Evolutionary conservation across 75 land plant species (phyloP), one percentile per base, ranked within the genome.

Genomic region (Pinus taeda): DNA sequence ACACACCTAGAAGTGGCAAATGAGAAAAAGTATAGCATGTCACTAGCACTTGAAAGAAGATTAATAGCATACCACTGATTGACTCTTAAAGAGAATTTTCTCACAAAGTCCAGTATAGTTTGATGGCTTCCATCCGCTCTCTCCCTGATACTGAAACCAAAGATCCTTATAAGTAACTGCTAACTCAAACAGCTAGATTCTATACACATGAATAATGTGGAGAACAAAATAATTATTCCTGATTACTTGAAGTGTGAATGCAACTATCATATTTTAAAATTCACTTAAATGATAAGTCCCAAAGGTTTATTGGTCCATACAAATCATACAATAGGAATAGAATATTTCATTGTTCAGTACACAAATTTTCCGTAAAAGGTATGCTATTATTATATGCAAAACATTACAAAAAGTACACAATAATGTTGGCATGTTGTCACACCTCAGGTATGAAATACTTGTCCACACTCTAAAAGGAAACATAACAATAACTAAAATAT

Each of bases 31-130:
- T 45, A 45, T 8, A 49, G 22, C 55, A 24, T 24, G 42, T 73
- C 58, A 56, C 39, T 45, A 73, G 17, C 30, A 73, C 56, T 15
- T 15, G 14, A 73, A 13, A 13, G 55, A 15, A 57, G 6, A 55
- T 42, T 78, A 20, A 33, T 22, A 13, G 66, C 92, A 75, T 93
- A 97, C 99, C 87, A 97, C 87, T 63, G 98, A 86, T 76, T 97
- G 99, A 77, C 98, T 95, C 76, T 93, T 97, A 53, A 81, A 78
- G 26, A 97, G 85, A 20, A 97, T 76, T 89, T 93, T 92, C 77
- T 97, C 99, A 77, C 96, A 91, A 8, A 97, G 75, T 57, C 98
- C 99, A 69, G 92, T 78, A 75, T 97, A 90, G 72, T 82, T 90
- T 72, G 83, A 83, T 26, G 94, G 94, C 81, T 84, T 79, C 98